A percentile compares a stretch with the other conserved stretches of the same genome.
These are phyloP conservation scores for Pyricularia pennisetigena DNA, from an alignment of 2,329 filamentous ascomycete species.

Conservation along the genomic window DNA sequence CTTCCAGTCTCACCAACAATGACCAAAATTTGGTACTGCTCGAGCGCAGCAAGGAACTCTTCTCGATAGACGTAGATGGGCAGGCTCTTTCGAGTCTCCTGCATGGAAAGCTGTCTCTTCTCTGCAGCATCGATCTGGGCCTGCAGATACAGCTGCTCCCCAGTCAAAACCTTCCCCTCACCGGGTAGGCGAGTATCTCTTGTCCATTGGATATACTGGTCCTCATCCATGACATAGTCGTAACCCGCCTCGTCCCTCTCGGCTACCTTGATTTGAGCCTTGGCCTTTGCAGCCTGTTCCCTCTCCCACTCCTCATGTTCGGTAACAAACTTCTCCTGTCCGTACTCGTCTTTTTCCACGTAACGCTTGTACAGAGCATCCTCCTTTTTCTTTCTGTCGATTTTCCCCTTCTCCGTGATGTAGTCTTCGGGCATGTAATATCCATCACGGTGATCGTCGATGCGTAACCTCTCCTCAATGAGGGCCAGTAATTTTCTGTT, in stretches of 20 bases:
- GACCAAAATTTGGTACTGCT: conserved; percentile 77
- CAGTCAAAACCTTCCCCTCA: conserved; percentile 59
- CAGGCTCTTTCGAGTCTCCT: conserved; percentile 81
- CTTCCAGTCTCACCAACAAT: conserved; percentile 92
- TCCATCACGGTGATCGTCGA: conserved; percentile 87
- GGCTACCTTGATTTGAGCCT: conserved; percentile 67
- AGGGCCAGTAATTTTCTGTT: conserved; percentile 75
- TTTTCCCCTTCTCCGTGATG: conserved; percentile 85
- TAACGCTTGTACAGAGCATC: conserved; percentile 86
- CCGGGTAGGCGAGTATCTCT: conserved; percentile 64
- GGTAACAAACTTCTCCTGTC: conserved; percentile 80
- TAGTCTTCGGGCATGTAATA: conserved; percentile 93
- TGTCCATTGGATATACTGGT: conserved; percentile 78
- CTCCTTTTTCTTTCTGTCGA: conserved; percentile 78
- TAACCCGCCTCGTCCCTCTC: conserved; percentile 76
- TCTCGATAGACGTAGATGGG: conserved; percentile 86
- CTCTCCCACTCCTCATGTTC: conserved; percentile 95
- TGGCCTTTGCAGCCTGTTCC: conserved; percentile 80
- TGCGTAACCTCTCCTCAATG: conserved; percentile 73
- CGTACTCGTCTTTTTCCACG: conserved; percentile 77
- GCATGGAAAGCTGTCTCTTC: conserved; percentile 76
- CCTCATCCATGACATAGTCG: conserved; percentile 85
- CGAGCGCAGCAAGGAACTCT: conserved; percentile 77
- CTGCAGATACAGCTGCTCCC: conserved; percentile 70
- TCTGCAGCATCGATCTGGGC: conserved; percentile 83